Base-by-base conservation (phyloP, 1,284 basidiomycete species). In the Sanguinoderma infundibulare region DNA sequence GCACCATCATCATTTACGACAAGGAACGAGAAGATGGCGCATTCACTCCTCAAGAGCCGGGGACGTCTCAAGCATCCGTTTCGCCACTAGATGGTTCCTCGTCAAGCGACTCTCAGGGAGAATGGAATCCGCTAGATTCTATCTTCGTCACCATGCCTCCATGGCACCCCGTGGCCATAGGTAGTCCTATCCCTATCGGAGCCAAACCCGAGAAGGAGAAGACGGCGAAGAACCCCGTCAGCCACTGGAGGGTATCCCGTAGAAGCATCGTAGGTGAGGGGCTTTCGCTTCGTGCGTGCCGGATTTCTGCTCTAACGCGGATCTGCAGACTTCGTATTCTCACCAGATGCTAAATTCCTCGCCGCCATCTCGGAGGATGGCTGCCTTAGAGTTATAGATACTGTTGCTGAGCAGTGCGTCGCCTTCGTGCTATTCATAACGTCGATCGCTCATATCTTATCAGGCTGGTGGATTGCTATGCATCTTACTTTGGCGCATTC, bases 281-380 rank as follows among this genome's bases (percentile, higher is more conserved):
- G 17, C 34, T 17, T 32, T 44, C 10, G 5, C 15, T 12, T 1
- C 32, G 7, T 38, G 17, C 28, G 35, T 34, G 14, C 49, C 14
- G 57, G 9, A 50, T 39, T n/a, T 32, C n/a, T n/a, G n/a, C 35
- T 62, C 42, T 60, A 35, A 57, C 39, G n/a, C 17, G 12, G 64
- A 26, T 24, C 38, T n/a, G 14, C 26, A 94, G 95, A 93, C 69
- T 92, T 97, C 72, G 90, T 90, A 3, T 96, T 96, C 75, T 94
- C 94, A 12, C 94, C 94, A 0, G 95, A 98, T 70, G 90, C 92
- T 28, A 90, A 91, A 73, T 89, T 91, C 65, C 87, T 96, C 20
- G 95, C 92, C 0, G 89, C 89, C 0, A 92, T 94, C 40, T 90
- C 92, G 14, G 94, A 96, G 69, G 96, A 97, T 71, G 95, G 96